phyloP scores from a whole-genome alignment of 768 basidiomycete genomes.

The Punctularia strigosozonata region DNA sequence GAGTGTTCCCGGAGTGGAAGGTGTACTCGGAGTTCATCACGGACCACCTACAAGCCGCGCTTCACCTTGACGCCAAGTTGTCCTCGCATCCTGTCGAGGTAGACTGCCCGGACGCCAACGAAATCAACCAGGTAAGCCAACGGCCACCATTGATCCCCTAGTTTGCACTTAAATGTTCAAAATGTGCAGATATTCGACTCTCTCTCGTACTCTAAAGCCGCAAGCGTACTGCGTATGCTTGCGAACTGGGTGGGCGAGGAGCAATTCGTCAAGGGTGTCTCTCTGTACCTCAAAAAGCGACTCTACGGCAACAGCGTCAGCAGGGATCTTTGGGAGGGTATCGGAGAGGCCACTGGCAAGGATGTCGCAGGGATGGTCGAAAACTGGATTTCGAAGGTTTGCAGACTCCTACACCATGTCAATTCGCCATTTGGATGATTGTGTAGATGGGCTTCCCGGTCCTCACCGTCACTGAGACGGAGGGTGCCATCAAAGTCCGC shows the following conservation, averaged over 20 bases:
- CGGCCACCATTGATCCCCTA: background rate
- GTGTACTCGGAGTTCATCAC: conserved; percentile 74
- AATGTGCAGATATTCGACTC: conserved; percentile 73
- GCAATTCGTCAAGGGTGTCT: conserved; percentile 77
- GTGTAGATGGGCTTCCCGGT: conserved; percentile 75
- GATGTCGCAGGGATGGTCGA: conserved; percentile 79
- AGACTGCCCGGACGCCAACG: conserved; percentile 75
- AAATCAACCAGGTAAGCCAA: conserved; percentile 55
- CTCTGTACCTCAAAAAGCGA: conserved; percentile 83
- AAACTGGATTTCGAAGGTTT: conserved; percentile 82
- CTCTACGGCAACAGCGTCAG: conserved; percentile 80
- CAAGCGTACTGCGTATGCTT: conserved; percentile 86
- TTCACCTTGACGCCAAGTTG: conserved; percentile 71
- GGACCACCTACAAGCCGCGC: conserved; percentile 63
- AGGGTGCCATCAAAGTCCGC: conserved; percentile 60
- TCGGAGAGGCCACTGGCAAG: conserved; percentile 56
- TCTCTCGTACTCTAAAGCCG: conserved; percentile 79
- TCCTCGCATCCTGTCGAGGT: conserved; percentile 94
- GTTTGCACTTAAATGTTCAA: background rate
- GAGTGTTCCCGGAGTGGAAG: conserved; percentile 80
- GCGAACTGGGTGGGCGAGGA: conserved; percentile 83
- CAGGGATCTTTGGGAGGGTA: conserved; percentile 80
- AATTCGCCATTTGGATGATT: background rate
- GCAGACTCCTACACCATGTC: background rate
- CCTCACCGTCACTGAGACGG: conserved; percentile 69